Evolutionary conservation across 1,284 basidiomycete species (phyloP).

Genomic region (Omphalotus olearius): DNA sequence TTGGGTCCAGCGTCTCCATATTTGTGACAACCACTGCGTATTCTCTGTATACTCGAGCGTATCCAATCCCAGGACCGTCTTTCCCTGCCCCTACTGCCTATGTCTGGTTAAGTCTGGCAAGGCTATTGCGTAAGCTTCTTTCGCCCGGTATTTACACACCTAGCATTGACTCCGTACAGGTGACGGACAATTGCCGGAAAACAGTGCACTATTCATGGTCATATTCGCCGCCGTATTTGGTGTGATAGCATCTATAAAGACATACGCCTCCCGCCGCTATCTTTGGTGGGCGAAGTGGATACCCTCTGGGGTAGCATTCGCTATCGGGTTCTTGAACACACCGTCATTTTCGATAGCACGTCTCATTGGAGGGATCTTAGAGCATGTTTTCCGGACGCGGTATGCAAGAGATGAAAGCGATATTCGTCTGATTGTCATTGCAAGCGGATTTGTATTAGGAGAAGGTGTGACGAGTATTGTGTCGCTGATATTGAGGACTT

Average conservation of each 20-base stretch:
- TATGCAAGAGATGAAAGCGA: conserved; percentile 47
- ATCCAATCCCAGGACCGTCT: conserved; percentile 82
- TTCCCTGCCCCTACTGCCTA: conserved; percentile 95
- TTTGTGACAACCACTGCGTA: conserved; percentile 87
- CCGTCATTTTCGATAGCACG: conserved; percentile 93
- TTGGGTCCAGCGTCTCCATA: conserved; percentile 85
- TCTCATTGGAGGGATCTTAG: conserved; percentile 83
- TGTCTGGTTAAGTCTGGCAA: conserved; percentile 87
- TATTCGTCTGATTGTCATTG: conserved; percentile 82
- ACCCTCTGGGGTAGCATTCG: conserved; percentile 87
- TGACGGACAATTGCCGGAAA: conserved; percentile 77
- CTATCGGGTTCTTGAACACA: conserved; percentile 91
- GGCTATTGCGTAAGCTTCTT: conserved; percentile 69
- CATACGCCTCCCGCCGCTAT: conserved; percentile 45
- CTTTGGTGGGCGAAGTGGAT: conserved; percentile 65
- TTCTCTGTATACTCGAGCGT: conserved; percentile 83
- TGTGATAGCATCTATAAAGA: conserved; percentile 64
- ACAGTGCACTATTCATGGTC: conserved; percentile 80
- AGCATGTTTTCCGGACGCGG: conserved; percentile 61
- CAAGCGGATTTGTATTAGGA: conserved; percentile 93
- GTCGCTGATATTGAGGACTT: conserved; percentile 70
- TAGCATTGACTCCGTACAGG: conserved; percentile 37
- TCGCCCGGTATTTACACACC: conserved; percentile 3
- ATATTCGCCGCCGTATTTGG: conserved; percentile 72
- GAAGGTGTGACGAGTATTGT: conserved; percentile 89